Percentiles rank a stretch among this genome's conserved stretches.
Evolutionary conservation across 768 basidiomycete genomes (phyloP).

Genomic region (Lentinus brumalis): DNA sequence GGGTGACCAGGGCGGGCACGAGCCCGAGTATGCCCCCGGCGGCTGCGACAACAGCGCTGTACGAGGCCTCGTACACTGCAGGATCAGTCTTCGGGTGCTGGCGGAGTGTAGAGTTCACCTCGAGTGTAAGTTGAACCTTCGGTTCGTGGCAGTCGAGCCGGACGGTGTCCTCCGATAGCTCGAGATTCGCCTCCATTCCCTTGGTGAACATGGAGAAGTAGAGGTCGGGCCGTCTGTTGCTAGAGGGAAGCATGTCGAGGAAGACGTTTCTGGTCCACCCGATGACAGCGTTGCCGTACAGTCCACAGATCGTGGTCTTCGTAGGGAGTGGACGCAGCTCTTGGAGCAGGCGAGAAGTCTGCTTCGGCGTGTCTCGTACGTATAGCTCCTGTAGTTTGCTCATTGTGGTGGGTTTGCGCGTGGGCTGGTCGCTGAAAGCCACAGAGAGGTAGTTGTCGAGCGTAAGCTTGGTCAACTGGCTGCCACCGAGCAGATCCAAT

Average conservation of each 20-base stretch:
- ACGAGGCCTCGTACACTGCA: neutral
- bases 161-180: too few species aligned
- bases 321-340: neutral
- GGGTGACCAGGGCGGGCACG: neutral
- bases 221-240: too few species aligned
- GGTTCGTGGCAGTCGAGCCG: too few species aligned
- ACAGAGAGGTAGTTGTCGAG: neutral
- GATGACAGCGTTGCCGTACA: neutral
- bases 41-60: neutral
- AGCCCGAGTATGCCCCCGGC: neutral
- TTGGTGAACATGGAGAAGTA: too few species aligned
- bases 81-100: neutral
- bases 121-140: too few species aligned
- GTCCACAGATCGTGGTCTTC: neutral
- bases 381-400: neutral
- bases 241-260: too few species aligned
- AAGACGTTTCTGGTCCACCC: neutral
- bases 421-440: neutral
- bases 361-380: neutral
- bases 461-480: neutral
- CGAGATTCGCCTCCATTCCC: too few species aligned
- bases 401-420: neutral
- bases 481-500: neutral
- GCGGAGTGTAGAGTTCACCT: neutral
- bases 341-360: neutral